phyloP scores from a whole-genome alignment of 2,329 filamentous ascomycete genomes.

The Mycosphaerella sp. region DNA sequence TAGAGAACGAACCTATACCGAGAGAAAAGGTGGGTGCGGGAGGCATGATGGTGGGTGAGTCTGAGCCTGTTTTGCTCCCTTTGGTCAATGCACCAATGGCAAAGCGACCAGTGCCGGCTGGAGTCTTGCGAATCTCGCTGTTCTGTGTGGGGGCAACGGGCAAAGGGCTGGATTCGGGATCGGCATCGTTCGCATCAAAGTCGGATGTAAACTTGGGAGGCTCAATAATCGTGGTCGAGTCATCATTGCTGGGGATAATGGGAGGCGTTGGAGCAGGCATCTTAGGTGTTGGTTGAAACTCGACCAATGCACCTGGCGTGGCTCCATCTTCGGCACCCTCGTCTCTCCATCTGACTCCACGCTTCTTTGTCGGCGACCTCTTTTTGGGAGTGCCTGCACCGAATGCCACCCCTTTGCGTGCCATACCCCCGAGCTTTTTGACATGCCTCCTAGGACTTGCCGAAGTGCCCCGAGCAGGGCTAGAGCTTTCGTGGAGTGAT shows the following conservation, averaged over 20 bases:
- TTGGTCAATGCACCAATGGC: conserved; percentile 69
- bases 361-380: conserved; percentile 60
- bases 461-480: conserved; percentile 45
- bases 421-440: conserved; percentile 56
- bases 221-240: conserved; percentile 10
- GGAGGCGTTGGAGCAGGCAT: conserved; percentile 52
- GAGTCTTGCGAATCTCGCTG: conserved; percentile 48
- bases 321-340: conserved; percentile 78
- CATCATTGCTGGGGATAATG: neutral
- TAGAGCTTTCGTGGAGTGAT: conserved; percentile 18
- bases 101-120: conserved; percentile 55
- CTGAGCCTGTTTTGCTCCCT: conserved; percentile 57
- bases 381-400: conserved; percentile 69
- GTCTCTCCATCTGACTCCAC: conserved; percentile 85
- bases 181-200: conserved; percentile 37
- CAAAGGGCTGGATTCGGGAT: conserved; percentile 50
- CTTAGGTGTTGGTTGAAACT: conserved; percentile 86
- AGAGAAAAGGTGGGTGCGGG: conserved; percentile 50
- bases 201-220: conserved; percentile 41
- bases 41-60: conserved; percentile 32
- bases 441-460: conserved; percentile 69
- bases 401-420: conserved; percentile 60
- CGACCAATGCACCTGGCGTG: conserved; percentile 68
- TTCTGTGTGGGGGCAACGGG: conserved; percentile 53
- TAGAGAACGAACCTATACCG: conserved; percentile 54